Conservation (phyloP, 1,139 yeast genomes). For the Nadsonia starkeyi-henricii region DNA sequence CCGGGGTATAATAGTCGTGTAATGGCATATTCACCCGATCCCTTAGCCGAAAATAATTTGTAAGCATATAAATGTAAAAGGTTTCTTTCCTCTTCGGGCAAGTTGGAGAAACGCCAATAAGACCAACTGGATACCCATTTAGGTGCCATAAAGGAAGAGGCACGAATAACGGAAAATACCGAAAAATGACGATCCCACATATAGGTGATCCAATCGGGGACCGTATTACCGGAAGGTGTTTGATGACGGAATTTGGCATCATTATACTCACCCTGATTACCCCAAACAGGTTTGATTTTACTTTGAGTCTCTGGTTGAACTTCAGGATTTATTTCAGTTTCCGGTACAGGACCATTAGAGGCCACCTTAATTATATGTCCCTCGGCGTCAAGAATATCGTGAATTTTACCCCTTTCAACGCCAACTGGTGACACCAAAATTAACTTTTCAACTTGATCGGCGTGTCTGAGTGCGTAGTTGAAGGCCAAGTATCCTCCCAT, state of each 20-base stretch:
- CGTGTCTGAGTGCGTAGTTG: slow-evolving; percentile 62
- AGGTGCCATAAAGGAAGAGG: slow-evolving; percentile 25
- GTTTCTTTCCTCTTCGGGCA: slow-evolving; percentile 13
- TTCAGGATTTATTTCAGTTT: neutral
- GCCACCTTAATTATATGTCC: neutral
- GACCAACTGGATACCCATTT: slow-evolving; percentile 26
- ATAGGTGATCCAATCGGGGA: slow-evolving; percentile 9
- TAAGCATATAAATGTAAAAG: slow-evolving; percentile 42
- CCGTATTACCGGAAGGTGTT: neutral
- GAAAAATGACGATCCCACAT: slow-evolving; percentile 26
- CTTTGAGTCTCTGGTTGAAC: neutral
- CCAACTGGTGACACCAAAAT: slow-evolving; percentile 77
- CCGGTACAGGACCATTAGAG: neutral
- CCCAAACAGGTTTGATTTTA: neutral
- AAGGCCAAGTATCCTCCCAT: slow-evolving; percentile 78
- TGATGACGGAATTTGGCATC: neutral
- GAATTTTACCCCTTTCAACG: slow-evolving; percentile 24
- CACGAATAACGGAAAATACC: slow-evolving; percentile 24
- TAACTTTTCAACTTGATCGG: slow-evolving; percentile 42
- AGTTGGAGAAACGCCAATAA: slow-evolving; percentile 21
- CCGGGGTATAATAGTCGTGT: slow-evolving; percentile 56
- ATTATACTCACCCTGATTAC: neutral
- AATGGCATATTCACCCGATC: slow-evolving; percentile 52
- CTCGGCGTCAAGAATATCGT: neutral
- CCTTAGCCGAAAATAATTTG: slow-evolving; percentile 43